Base-by-base conservation (phyloP, 23 red algal genomes). In the Chondrus crispus region DNA sequence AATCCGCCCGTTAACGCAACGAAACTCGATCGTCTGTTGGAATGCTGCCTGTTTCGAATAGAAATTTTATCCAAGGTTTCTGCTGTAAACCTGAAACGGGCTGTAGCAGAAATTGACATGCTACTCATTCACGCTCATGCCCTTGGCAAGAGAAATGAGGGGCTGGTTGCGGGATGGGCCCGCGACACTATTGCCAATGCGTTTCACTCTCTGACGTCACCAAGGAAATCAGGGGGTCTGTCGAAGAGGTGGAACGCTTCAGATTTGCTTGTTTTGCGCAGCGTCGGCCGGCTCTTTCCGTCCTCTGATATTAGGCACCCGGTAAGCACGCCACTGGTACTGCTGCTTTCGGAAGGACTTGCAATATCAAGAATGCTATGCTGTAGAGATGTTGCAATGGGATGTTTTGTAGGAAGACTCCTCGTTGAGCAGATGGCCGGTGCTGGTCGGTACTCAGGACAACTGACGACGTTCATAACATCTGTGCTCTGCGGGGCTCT, bases 221-320 rank as follows among this genome's bases (percentile, higher is more conserved):
- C 72, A 49, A 18, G 72, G 0, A 36, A 46, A 36, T n/a, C 24
- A 50, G 78, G 76, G 32, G 44, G 81, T 33, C 52, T 79, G 18
- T 74, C 53, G 50, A 24, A 76, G 30, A 24, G 74, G 30, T 81
- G 91, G 82, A 73, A 68, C 28, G 28, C 41, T n/a, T 43, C 47
- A 13, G 33, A 69, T 45, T 40, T 94, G 8, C 1, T 94, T 11
- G 24, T 85, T 42, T 50, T 94, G 9, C 91, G 82, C 19, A 32
- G 41, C 39, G 81, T 94, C 1, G 82, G 79, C n/a, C 66, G 45
- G 3, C 73, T 94, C 10, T 94, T 94, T 33, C 91, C 91, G 62
- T 51, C 73, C 10, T 94, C 91, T 42, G 91, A 94, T 94, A 64
- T 84, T n/a, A 64, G 91, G 42, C 91, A 94, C 54, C 50, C 81